These are phyloP conservation scores for Lyophyllum atratum DNA, from an alignment of 768 basidiomycete genomes.

Conservation along the genomic window DNA sequence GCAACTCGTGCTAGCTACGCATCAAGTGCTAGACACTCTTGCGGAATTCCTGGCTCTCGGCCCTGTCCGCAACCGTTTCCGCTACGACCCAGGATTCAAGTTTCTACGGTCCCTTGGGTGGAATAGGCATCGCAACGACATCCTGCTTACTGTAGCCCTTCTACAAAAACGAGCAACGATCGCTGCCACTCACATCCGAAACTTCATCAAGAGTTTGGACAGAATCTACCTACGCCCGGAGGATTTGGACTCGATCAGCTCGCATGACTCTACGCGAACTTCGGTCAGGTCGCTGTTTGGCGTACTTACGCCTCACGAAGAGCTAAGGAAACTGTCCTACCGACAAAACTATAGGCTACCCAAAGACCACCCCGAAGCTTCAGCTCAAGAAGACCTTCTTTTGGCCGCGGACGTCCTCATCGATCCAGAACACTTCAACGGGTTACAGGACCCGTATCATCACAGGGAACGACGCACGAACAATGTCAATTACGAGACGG, in stretches of 20 bases:
- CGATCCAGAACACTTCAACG: no score
- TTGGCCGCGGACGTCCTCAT: no score
- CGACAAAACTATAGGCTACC: no score
- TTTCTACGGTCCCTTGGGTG: not conserved
- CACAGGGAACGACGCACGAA: no score
- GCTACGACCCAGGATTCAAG: not conserved
- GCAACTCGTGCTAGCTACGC: not conserved
- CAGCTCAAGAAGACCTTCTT: no score
- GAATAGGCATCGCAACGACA: not conserved
- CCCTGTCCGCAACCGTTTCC: not conserved
- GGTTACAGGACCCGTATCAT: no score
- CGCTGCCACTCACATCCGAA: not conserved
- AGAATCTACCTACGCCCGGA: not conserved
- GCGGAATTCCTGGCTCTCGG: not conserved
- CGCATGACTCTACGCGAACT: constrained; percentile 9
- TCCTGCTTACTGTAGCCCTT: not conserved
- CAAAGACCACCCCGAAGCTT: no score
- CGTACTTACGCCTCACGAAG: not conserved
- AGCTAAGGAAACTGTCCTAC: not conserved
- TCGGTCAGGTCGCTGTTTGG: not conserved
- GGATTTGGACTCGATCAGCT: constrained; percentile 6
- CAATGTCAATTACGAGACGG: no score
- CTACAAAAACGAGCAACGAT: not conserved
- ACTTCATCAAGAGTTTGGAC: not conserved
- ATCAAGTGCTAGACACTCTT: not conserved